phyloP scores from a whole-genome alignment of 1,284 basidiomycete species.

The Pascua sp. region DNA sequence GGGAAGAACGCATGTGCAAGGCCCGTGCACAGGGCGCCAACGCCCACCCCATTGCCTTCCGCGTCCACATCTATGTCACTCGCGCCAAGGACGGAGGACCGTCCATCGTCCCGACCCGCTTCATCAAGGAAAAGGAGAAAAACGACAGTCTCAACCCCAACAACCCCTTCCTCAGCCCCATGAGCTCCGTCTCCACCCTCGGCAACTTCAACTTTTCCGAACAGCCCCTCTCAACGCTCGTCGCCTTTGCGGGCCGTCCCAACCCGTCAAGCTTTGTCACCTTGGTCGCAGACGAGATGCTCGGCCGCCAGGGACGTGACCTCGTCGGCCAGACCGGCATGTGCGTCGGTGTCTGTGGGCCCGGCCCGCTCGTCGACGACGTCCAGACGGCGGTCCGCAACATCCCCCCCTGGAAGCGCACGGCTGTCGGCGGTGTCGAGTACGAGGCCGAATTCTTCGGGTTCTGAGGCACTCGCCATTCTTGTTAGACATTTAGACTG shows the following conservation, averaged over 20 bases:
- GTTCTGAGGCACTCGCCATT: slow-evolving; percentile 15
- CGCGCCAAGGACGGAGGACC: slow-evolving; percentile 26
- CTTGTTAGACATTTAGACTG: too few relatives aligned
- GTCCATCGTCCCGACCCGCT: slow-evolving; percentile 12
- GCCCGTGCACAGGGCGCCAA: slow-evolving; percentile 24
- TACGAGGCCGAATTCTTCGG: slow-evolving; percentile 44
- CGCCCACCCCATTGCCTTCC: slow-evolving; percentile 30
- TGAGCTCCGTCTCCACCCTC: slow-evolving; percentile 1
- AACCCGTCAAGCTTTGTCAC: slow-evolving; percentile 23
- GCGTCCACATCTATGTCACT: slow-evolving; percentile 44
- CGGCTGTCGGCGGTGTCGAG: slow-evolving; percentile 39
- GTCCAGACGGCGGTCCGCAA: slow-evolving; percentile 26
- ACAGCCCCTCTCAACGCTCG: slow-evolving; percentile 8
- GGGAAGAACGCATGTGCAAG: slow-evolving; percentile 30
- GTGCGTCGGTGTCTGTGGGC: slow-evolving; percentile 41
- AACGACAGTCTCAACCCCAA: slow-evolving; percentile 14
- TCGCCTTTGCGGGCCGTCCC: slow-evolving; percentile 31
- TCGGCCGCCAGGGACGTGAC: slow-evolving; percentile 17
- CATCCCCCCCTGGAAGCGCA: slow-evolving; percentile 26
- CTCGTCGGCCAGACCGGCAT: slow-evolving; percentile 30
- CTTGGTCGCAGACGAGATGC: slow-evolving; percentile 28
- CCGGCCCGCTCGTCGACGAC: slow-evolving; percentile 32
- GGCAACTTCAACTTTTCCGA: neutral
- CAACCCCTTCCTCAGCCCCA: slow-evolving; percentile 32
- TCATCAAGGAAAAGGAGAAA: too few relatives aligned